A percentile compares a stretch with the other conserved stretches of the same genome.
phyloP scores from a whole-genome alignment of 345 rosid genomes.

The Populus tremula region DNA sequence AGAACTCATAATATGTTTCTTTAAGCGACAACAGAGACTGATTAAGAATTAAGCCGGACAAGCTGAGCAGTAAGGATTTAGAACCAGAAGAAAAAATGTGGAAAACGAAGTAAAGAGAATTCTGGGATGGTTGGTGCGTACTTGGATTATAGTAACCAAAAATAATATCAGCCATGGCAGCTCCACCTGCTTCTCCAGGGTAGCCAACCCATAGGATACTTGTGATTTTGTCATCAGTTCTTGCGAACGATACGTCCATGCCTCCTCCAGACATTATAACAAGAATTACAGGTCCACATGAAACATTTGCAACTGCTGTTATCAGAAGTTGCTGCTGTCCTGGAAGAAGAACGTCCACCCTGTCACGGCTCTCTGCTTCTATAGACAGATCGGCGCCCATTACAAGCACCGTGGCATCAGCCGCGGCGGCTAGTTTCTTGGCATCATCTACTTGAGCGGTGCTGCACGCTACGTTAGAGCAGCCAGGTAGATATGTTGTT shows the following conservation, averaged over 20 bases:
- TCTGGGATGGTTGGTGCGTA: conserved; percentile 23
- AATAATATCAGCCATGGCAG: conserved; percentile 79
- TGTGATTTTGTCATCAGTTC: conserved; percentile 50
- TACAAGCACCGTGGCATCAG: conserved; percentile 77
- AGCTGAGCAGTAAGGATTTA: background rate
- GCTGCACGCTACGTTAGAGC: conserved; percentile 60
- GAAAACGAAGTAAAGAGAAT: background rate
- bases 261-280: conserved; percentile 98
- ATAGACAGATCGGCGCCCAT: conserved; percentile 77
- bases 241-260: conserved; percentile 71
- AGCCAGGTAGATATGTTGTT: conserved; percentile 62
- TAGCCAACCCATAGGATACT: conserved; percentile 92
- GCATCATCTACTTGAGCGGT: conserved; percentile 62
- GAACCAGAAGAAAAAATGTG: background rate
- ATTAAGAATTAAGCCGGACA: background rate
- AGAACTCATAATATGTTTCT: too few relatives aligned
- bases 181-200: conserved; percentile 94
- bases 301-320: conserved; percentile 58
- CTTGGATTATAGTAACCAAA: conserved; percentile 83
- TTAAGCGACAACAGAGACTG: too few relatives aligned
- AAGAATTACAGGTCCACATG: conserved; percentile 82
- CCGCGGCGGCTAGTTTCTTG: conserved; percentile 47
- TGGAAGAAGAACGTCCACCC: conserved; percentile 62
- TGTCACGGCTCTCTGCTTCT: conserved; percentile 67
- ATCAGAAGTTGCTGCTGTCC: conserved; percentile 69